Evolutionary conservation across 2,329 filamentous ascomycete species (phyloP).

Genomic region (Penicillium hesseltinei): DNA sequence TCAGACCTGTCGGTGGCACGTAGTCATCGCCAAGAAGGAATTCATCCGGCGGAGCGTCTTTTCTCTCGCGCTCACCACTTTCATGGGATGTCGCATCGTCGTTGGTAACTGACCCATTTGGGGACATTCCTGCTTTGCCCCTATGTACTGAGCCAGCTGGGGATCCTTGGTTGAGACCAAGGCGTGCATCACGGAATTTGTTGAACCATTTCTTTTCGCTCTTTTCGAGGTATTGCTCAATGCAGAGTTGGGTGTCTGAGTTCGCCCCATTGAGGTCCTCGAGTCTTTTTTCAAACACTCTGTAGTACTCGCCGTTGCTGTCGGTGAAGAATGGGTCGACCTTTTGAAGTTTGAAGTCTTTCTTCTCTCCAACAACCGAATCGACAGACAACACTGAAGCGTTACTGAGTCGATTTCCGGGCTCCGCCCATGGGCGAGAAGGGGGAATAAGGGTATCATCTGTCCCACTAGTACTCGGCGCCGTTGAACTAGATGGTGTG

Average conservation of each 20-base stretch:
- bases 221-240: slow-evolving; percentile 63
- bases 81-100: slow-evolving; percentile 37
- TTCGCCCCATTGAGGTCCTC: slow-evolving; percentile 56
- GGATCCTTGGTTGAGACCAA: slow-evolving; percentile 49
- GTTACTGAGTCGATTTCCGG: slow-evolving; percentile 38
- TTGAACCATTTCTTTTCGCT: slow-evolving; percentile 68
- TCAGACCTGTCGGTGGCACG: slow-evolving; percentile 55
- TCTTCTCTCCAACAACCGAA: slow-evolving; percentile 59
- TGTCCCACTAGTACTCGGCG: slow-evolving; percentile 29
- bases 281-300: slow-evolving; percentile 57
- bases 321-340: slow-evolving; percentile 68
- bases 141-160: slow-evolving; percentile 36
- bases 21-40: slow-evolving; percentile 59
- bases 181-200: slow-evolving; percentile 57
- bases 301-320: slow-evolving; percentile 60
- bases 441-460: slow-evolving; percentile 36
- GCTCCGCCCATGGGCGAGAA: slow-evolving; percentile 29
- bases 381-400: slow-evolving; percentile 55
- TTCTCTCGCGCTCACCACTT: slow-evolving; percentile 34
- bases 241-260: slow-evolving; percentile 59
- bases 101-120: slow-evolving; percentile 43
- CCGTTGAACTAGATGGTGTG: slow-evolving; percentile 27
- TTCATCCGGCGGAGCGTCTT: slow-evolving; percentile 47
- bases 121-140: slow-evolving; percentile 34
- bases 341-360: slow-evolving; percentile 62